Base-by-base conservation (phyloP, 805 yeast genomes). In the Isabelozyma rhagii region DNA sequence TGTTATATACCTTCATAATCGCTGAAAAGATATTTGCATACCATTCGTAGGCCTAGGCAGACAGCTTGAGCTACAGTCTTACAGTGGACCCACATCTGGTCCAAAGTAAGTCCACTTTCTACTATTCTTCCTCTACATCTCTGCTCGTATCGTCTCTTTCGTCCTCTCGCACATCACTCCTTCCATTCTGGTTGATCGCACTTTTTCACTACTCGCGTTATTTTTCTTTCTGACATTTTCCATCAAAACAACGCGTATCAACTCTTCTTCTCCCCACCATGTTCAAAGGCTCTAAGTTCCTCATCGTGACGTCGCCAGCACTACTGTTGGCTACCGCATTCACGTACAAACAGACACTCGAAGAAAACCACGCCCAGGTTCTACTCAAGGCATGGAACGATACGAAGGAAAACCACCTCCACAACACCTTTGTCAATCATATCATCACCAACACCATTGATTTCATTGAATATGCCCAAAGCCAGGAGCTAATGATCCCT, bases 401-500 rank as follows among this genome's bases (percentile, higher is more conserved):
- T 17, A 43, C 14, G 17, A 52, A 38, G 38, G 13, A 36, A 15
- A 21, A 39, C 15, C n/a, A 41, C 44, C 43, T 29, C 28, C 44
- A 5, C 9, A n/a, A 41, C 28, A 28, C 13, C 28, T 28, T 28
- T 11, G 58, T 69, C 27, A 69, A 78, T 8, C 84, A 84, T 58
- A 67, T 88, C 15, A 73, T 89, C 13, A 67, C 89, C 15, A 66
- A 70, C 41, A 67, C 79, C 5, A 66, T 73, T 15, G 74, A 80
- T 25, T 87, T 87, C 54, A 75, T 77, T 3, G 83, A 78, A 29
- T 82, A 75, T 57, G 57, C 53, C 2, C 66, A 69, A 31, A 78
- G 86, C 5, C 71, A 69, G 36, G 71, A 71, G 13, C 68, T 77
- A 38, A 75, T 87, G 82, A 73, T 86, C 11, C 90, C 94, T 0